Evolutionary conservation across 164 flowering plant genomes (phyloP), one percentile per base, ranked within the genome.

Genomic region (Berberis vulgaris): DNA sequence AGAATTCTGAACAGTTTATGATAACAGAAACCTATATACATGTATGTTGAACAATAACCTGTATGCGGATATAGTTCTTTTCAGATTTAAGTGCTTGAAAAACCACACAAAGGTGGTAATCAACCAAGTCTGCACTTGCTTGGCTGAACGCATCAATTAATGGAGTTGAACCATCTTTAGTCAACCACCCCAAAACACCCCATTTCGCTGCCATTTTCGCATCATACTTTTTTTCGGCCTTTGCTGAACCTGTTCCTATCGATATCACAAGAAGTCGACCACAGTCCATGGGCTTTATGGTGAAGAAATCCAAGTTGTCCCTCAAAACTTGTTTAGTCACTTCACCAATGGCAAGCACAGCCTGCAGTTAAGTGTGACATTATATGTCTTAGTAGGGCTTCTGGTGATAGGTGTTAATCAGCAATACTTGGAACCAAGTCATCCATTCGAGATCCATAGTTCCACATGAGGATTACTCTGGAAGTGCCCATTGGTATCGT

Each of bases 301-400:
- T 43, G 43, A 40, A 41, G 41, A 57, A 57, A 41, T 57, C 60
- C 10, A n/a, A 45, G 45, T 41, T 57, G 44, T 57, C 41, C 60
- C 5, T 57, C 43, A 38, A 8, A 26, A 57, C 41, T 42, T 57
- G 44, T 45, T 40, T 57, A 3, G 60, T 7, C 44, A 57, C 10
- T 40, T 57, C 44, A 45, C 60, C 41, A 8, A 57, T 40, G 45
- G 60, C 60, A 46, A 75, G 6, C 6, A 76, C 62, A 6, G 83
- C 77, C 83, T 79, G 63, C 50, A 50, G 2, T 10, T 56, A 52
- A 10, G 13, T 10, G 3, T 52, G 54, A 46, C 8, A 46, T 46
- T 5, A 8, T 46, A 46, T 10, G 54, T 52, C 13, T 10, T 46
- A 26, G 26, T 26, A 26, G 26, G 26, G 26, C 26, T 26, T 26